Base-by-base conservation (phyloP, 75 land plant genomes). In the Pseudotsuga menziesii region DNA sequence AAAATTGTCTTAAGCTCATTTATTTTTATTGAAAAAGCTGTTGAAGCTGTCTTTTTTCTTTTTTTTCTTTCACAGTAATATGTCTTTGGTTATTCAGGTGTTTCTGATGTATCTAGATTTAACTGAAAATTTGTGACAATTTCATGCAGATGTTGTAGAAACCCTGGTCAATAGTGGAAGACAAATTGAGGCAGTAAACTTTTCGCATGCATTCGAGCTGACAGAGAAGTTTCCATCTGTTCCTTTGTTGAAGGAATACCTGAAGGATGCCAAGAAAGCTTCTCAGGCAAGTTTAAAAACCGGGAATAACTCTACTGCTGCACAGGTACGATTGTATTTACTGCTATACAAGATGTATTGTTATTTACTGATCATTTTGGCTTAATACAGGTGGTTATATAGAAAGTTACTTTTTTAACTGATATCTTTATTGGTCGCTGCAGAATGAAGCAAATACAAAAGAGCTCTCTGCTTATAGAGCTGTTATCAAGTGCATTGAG, bases 171-270 rank as follows among this genome's bases (percentile, higher is more conserved):
- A 83, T 77, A 81, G 64, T 16, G 94, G 90, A 36, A 88, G 78
- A 61, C 94, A 85, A 61, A 80, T 92, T 67, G 90, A 92, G 74
- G 94, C 94, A 20, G 86, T 92, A 29, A 80, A 83, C 25, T 84
- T 90, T 73, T 75, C 86, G 41, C 56, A 83, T 79, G 89, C 87
- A 44, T 91, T 93, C 78, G 85, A 73, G 16, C 78, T 93, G 39
- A 91, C 90, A 22, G 88, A 85, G 61, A 85, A 86, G 67, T 88
- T 91, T 80, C 78, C 85, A 29, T 93, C 96, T 56, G 89, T 93
- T 17, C 81, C 85, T 58, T 78, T 93, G 44, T 80, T 93, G 71
- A 93, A 93, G 56, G 77, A 90, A 29, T 93, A 91, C 76, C 82
- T 93, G 71, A 89, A 89, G 78, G 96, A 93, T 73, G 89, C 84